These are phyloP conservation scores for Euphorbia peplus DNA, from an alignment of 345 rosid species.

Conservation along the genomic window DNA sequence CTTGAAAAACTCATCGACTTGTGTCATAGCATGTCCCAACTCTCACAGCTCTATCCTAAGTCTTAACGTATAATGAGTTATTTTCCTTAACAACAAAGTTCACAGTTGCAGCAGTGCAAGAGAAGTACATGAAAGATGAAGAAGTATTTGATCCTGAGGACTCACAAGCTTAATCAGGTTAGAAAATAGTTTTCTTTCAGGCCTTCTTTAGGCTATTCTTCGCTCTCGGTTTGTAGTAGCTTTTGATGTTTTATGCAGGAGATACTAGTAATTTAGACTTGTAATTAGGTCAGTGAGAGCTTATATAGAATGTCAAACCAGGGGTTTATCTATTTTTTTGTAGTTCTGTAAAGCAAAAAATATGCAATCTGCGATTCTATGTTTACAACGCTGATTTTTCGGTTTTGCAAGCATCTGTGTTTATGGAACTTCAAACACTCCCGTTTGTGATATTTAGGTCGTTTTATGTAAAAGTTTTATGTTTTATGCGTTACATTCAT, in stretches of 20 bases:
- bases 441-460: no score
- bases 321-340: not conserved
- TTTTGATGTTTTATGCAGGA: not conserved
- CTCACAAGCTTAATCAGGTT: not conserved
- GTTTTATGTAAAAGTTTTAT: no score
- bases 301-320: not conserved
- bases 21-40: not conserved
- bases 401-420: no score
- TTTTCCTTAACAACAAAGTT: conserved; percentile 44
- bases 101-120: conserved; percentile 69
- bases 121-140: conserved; percentile 59
- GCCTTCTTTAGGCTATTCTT: not conserved
- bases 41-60: not conserved
- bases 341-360: not conserved
- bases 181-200: not conserved
- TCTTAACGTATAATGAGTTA: not conserved
- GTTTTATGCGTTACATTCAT: no score
- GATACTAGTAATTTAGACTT: not conserved
- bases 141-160: conserved; percentile 17
- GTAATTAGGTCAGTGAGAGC: not conserved
- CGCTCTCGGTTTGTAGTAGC: not conserved
- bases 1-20: not conserved
- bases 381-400: no score
- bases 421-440: no score
- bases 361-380: no score